Evolutionary conservation across 495 filamentous ascomycete genomes (phyloP), one percentile per base, ranked within the genome.

Genomic region (Neurospora sp.): DNA sequence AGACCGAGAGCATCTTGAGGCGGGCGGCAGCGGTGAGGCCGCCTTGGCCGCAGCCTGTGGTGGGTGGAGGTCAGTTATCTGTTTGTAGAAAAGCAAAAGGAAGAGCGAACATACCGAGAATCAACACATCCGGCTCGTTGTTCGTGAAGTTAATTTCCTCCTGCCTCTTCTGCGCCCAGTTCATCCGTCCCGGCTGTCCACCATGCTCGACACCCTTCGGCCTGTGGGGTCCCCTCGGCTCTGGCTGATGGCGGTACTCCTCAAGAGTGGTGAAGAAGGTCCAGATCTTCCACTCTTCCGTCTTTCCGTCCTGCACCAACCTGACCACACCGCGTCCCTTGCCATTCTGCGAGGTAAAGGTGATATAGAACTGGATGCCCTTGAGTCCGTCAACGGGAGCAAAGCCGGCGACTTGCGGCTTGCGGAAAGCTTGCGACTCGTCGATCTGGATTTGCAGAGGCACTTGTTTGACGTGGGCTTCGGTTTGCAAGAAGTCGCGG

Each of bases 1-100:
- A 79, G 9, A 96, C 81, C 38, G 84, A 79, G n/a, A 94, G 85
- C 85, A 91, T 88, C 77, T 93, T 90, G 27, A 94, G 85, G 12
- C 92, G 86, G 9, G 92, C 92, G n/a, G 87, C 86, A 16, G 85
- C 83, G 0, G 88, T 89, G 12, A 95, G 85, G 16, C 88, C 88
- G 10, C 80, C 83, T 74, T 90, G 88, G 4, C 88, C 88, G 68
- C 53, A 18, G 84, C 84, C 3, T 87, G 85, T 88, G 61, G 3
- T n/a, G 8, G n/a, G n/a, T 1, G 9, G 38, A 53, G n/a, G 48
- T 74, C 38, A 73, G 76, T 72, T 20, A 59, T 72, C 68, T 39
- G 44, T 18, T 6, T 6, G 35, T 1, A 42, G 18, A 7, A 1
- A 20, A 31, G 16, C 4, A 4, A 18, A 5, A 69, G 18, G 6